Conservation (phyloP, 163 green algal genomes). For the Smithsoniella earleae region DNA sequence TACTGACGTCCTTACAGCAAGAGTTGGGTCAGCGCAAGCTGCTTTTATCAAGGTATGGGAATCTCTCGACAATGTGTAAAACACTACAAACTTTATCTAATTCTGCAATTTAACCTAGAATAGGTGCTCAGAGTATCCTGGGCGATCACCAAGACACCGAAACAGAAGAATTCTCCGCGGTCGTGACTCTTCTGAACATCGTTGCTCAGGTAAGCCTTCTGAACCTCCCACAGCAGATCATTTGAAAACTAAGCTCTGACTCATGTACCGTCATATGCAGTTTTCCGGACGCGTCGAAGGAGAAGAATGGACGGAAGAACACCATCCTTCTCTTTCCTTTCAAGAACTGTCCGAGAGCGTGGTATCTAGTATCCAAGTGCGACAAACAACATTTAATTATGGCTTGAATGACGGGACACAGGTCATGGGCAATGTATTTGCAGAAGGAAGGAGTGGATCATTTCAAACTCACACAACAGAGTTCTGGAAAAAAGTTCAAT, state of each 20-base stretch:
- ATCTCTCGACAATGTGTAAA: no score
- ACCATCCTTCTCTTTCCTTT: background rate
- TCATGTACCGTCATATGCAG: background rate
- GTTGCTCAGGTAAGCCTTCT: slow-evolving; percentile 7
- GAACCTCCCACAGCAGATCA: background rate
- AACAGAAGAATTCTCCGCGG: background rate
- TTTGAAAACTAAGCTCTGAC: no score
- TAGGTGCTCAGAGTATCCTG: slow-evolving; percentile 15
- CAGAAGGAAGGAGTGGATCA: background rate
- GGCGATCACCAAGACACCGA: background rate
- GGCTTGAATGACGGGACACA: background rate
- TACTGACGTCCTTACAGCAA: no score
- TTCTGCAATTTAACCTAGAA: no score
- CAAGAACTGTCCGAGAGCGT: background rate
- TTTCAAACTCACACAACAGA: slow-evolving; percentile 1
- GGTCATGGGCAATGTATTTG: background rate
- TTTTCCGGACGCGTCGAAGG: background rate
- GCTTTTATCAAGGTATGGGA: no score
- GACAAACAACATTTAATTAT: background rate
- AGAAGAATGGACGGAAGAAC: background rate
- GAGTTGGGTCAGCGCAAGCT: no score
- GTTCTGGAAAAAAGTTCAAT: no score
- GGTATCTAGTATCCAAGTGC: background rate
- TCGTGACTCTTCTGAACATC: background rate
- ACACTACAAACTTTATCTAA: no score